These are phyloP conservation scores for Sequoia sempervirens DNA, from an alignment of 75 land plant genomes.

Conservation along the genomic window DNA sequence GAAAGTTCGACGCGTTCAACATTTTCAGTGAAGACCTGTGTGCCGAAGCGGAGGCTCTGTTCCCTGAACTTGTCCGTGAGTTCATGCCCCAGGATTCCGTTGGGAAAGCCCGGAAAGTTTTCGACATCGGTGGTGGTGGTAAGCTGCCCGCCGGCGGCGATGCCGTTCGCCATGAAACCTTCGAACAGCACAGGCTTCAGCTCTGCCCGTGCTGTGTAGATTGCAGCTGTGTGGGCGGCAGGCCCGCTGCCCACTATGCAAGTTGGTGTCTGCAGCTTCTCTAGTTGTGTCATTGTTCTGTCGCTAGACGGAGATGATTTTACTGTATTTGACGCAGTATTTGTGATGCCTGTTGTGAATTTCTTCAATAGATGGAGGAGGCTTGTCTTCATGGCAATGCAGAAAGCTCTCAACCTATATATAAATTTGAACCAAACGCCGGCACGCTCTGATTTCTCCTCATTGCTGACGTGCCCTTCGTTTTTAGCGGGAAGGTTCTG, in stretches of 20 bases:
- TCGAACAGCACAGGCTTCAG: conserved; percentile 82
- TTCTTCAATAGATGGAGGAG: neutral
- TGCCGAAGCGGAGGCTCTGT: conserved; percentile 78
- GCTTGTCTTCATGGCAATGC: neutral
- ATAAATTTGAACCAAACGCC: neutral
- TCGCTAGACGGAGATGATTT: neutral
- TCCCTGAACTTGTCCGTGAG: conserved; percentile 70
- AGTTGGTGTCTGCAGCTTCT: conserved; percentile 41
- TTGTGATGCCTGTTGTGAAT: neutral
- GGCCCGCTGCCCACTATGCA: conserved; percentile 98
- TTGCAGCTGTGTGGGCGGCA: conserved; percentile 97
- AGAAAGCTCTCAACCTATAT: no score
- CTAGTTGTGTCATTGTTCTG: neutral
- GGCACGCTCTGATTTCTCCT: neutral
- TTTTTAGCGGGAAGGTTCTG: neutral
- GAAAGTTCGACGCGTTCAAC: conserved; percentile 67
- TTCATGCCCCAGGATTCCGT: conserved; percentile 72
- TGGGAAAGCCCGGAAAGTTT: conserved; percentile 95
- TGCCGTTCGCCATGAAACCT: conserved; percentile 93
- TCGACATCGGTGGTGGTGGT: conserved; percentile 97
- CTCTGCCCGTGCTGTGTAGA: conserved; percentile 89
- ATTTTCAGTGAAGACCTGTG: conserved; percentile 74
- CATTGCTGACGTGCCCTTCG: neutral
- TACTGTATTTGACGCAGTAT: neutral
- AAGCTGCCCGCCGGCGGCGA: conserved; percentile 97